Evolutionary conservation across 2,329 filamentous ascomycete species (phyloP), one percentile per base, ranked within the genome.

Genomic region (Nemania sp.): DNA sequence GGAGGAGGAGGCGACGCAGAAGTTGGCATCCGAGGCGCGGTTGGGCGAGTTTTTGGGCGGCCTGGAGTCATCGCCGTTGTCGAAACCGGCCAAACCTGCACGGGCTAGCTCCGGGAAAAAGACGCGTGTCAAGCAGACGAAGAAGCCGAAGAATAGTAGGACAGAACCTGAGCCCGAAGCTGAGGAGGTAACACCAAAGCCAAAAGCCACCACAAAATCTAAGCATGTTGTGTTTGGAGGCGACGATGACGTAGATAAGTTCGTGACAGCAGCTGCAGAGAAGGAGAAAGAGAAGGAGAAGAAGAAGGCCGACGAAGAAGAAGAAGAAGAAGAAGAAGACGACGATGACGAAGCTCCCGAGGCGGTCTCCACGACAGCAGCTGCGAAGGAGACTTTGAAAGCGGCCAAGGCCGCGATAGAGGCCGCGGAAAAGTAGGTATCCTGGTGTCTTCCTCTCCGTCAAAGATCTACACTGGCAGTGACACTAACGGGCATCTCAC

Each of bases 271-370:
- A 3, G 71, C 70, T 10, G 68, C 68, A 1, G 60, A 64, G 9
- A 59, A 55, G 13, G 59, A 66, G 21, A 59, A 55, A n/a, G 59
- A 66, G 21, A 54, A 51, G 20, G 40, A 60, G 29, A 25, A 40
- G 56, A 39, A 39, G 25, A 54, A 29, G 17, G 10, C 15, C 13
- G n/a, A 18, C 5, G 34, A 54, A 4, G 58, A 72, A 15, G 67
- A 72, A 3, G 74, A 76, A 2, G 75, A 76, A 1, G 75, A 77
- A 3, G 73, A 76, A 7, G 76, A 76, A 1, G 78, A 79, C 3
- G 59, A 56, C 12, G 80, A 79, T 43, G 83, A 86, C 54, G 83
- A 81, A 49, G 83, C 83, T 0, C 84, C 84, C 9, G 84, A 87
- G 71, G 83, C 81, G 2, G 79, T 87, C n/a, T 86, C 84, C 0